Evolutionary conservation across 2,329 filamentous ascomycete species (phyloP).

Genomic region (Claviceps monticola): DNA sequence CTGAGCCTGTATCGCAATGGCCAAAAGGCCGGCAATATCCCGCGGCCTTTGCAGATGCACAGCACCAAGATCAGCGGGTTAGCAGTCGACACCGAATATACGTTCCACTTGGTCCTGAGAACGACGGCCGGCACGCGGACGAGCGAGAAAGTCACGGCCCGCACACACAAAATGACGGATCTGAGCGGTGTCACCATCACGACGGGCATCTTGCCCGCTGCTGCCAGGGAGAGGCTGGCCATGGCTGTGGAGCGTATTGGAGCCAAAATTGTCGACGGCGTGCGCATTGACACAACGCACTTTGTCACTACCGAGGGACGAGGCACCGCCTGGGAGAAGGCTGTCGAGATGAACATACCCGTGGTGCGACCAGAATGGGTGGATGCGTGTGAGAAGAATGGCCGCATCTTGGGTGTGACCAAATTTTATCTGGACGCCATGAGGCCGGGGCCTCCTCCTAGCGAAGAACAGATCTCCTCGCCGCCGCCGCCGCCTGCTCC

Average conservation of each 20-base stretch:
- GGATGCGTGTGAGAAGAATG: slow-evolving; percentile 86
- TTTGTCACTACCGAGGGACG: slow-evolving; percentile 93
- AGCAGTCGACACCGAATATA: slow-evolving; percentile 92
- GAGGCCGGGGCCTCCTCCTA: slow-evolving; percentile 30
- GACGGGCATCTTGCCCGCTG: slow-evolving; percentile 66
- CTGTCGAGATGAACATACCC: slow-evolving; percentile 93
- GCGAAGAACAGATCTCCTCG: slow-evolving; percentile 15
- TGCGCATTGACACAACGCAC: slow-evolving; percentile 94
- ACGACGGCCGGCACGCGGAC: slow-evolving; percentile 80
- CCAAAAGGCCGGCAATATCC: slow-evolving; percentile 91
- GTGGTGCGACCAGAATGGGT: slow-evolving; percentile 96
- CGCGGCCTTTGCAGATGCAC: slow-evolving; percentile 70
- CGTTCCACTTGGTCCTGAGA: slow-evolving; percentile 80
- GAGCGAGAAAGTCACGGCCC: slow-evolving; percentile 71
- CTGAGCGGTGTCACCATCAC: slow-evolving; percentile 91
- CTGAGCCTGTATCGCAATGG: slow-evolving; percentile 90
- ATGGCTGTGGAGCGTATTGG: slow-evolving; percentile 77
- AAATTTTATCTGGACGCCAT: slow-evolving; percentile 89
- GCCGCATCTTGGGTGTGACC: slow-evolving; percentile 82
- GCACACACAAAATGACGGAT: slow-evolving; percentile 98
- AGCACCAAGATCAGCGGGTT: slow-evolving; percentile 95
- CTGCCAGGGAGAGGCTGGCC: slow-evolving; percentile 57
- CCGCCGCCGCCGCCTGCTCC: slow-evolving; percentile 17
- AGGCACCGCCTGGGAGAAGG: slow-evolving; percentile 87
- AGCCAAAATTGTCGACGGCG: slow-evolving; percentile 76